These are phyloP conservation scores for Boeremia lycopersici DNA, from an alignment of 2,329 filamentous ascomycete species.

Conservation along the genomic window DNA sequence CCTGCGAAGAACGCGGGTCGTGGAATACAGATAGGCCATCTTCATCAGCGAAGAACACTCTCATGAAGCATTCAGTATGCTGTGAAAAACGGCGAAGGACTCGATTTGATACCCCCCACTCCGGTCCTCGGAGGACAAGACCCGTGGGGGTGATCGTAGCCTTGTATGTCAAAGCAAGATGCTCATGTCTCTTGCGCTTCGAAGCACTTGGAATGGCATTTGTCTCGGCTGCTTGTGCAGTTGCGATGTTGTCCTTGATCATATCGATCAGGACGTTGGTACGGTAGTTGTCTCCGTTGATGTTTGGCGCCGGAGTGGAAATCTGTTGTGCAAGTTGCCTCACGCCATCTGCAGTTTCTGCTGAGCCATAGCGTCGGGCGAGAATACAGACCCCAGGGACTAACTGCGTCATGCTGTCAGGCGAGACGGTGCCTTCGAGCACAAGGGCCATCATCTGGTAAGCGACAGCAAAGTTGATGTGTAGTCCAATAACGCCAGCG, in stretches of 20 bases:
- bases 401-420: constrained; percentile 19
- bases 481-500: background rate
- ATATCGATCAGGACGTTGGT: constrained; percentile 5
- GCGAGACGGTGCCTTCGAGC: constrained; percentile 32
- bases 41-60: constrained; percentile 77
- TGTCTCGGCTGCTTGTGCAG: background rate
- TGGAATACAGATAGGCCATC: constrained; percentile 68
- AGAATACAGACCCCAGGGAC: constrained; percentile 29
- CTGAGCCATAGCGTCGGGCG: constrained; percentile 49
- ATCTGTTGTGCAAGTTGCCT: constrained; percentile 66
- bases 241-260: constrained; percentile 18
- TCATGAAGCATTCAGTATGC: constrained; percentile 43
- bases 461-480: constrained; percentile 19
- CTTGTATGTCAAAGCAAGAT: constrained; percentile 56
- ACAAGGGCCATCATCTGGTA: constrained; percentile 36
- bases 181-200: constrained; percentile 55
- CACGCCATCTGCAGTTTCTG: constrained; percentile 71
- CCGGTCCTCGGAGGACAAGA: constrained; percentile 53
- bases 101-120: constrained; percentile 62
- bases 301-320: constrained; percentile 25
- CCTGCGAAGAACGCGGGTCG: constrained; percentile 51
- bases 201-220: background rate
- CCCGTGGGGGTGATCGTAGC: constrained; percentile 55
- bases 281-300: constrained; percentile 16
- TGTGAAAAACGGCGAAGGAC: constrained; percentile 35